Evolutionary conservation across 139 green algal genomes (phyloP).

Genomic region (Chlamydomonas applanata): DNA sequence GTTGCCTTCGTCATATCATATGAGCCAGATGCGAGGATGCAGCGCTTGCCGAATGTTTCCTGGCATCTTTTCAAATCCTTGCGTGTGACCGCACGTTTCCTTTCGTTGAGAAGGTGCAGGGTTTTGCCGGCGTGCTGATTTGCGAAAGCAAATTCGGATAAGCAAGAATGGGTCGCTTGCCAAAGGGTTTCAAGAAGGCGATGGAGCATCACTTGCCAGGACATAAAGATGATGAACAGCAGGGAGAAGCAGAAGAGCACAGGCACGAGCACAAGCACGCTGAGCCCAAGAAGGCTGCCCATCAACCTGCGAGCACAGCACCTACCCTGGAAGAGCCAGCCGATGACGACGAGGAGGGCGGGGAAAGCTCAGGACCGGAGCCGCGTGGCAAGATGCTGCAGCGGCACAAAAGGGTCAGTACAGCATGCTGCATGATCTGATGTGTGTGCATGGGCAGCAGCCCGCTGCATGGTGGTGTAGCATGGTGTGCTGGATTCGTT

Average conservation of each 20-base stretch:
- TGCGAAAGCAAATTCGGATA: no score
- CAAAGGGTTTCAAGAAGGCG: slow-evolving; percentile 10
- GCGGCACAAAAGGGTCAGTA: slow-evolving; percentile 70
- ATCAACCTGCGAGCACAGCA: not conserved
- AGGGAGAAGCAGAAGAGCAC: not conserved
- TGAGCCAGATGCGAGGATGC: no score
- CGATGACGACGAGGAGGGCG: slow-evolving; percentile 20
- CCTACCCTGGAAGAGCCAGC: not conserved
- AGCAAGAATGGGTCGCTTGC: slow-evolving; percentile 11
- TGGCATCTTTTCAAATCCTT: no score
- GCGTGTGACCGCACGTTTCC: no score
- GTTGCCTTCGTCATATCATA: no score
- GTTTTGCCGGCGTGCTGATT: no score
- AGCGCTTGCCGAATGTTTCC: no score
- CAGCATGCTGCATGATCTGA: no score
- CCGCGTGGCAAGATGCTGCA: slow-evolving; percentile 68
- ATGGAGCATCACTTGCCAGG: not conserved
- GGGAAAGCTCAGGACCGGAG: slow-evolving; percentile 33
- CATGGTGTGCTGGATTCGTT: no score
- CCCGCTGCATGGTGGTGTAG: not conserved
- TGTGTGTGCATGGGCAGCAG: not conserved
- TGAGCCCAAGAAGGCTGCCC: not conserved
- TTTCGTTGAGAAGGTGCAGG: no score
- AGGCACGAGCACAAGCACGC: not conserved
- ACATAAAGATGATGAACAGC: not conserved